These are phyloP conservation scores for Emiliania huxleyi DNA, from an alignment of 78 protist species.

Conservation along the genomic window DNA sequence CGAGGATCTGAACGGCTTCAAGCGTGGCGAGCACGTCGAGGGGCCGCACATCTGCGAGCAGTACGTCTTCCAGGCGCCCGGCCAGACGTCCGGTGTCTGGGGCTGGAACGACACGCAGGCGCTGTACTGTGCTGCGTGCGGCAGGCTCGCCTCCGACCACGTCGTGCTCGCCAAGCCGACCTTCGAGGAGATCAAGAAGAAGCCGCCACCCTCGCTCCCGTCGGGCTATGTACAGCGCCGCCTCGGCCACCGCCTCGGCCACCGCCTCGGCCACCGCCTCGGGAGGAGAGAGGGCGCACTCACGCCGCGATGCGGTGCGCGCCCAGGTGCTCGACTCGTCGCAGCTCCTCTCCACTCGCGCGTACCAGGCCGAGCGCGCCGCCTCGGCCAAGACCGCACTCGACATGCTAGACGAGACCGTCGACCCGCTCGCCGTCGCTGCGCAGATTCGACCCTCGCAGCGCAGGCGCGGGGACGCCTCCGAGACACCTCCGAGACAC, in stretches of 20 bases:
- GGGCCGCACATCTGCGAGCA: neutral
- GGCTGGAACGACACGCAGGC: neutral
- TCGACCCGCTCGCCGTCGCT: neutral
- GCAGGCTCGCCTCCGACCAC: neutral
- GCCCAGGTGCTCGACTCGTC: neutral
- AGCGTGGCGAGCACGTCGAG: neutral
- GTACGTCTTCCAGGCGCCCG: neutral
- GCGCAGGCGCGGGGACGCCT: too few relatives aligned
- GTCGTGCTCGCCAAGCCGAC: neutral
- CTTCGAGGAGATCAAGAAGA: neutral
- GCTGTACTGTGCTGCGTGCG: neutral
- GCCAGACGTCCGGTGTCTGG: neutral
- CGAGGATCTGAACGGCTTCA: neutral
- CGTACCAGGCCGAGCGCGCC: neutral
- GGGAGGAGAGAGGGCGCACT: too few relatives aligned
- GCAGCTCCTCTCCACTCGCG: neutral
- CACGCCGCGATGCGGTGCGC: neutral
- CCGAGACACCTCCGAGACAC: too few relatives aligned
- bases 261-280: too few relatives aligned
- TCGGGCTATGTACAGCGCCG: too few relatives aligned
- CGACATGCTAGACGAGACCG: neutral
- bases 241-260: too few relatives aligned
- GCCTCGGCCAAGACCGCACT: neutral
- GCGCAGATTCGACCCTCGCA: too few relatives aligned
- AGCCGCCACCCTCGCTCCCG: too few relatives aligned